phyloP scores from a whole-genome alignment of 768 basidiomycete species.

The Phaeotremella skinneri region DNA sequence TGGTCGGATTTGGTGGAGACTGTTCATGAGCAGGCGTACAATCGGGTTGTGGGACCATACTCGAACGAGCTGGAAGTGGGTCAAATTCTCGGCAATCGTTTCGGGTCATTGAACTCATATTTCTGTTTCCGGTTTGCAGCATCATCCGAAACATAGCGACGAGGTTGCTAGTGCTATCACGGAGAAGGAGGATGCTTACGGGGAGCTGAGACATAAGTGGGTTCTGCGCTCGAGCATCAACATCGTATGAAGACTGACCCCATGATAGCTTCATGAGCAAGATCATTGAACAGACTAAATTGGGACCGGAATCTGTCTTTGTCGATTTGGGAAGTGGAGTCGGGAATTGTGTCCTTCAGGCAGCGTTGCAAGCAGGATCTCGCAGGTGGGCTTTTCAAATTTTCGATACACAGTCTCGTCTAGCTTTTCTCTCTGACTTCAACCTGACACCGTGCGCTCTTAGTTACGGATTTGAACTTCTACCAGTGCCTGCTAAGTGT shows the following conservation, averaged over 20 bases:
- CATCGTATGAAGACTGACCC: constrained; percentile 8
- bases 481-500: constrained; percentile 74
- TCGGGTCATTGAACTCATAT: neutral
- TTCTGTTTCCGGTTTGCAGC: constrained; percentile 48
- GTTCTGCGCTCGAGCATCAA: constrained; percentile 3
- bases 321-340: constrained; percentile 84
- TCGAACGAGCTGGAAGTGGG: constrained; percentile 77
- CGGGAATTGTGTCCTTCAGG: constrained; percentile 78
- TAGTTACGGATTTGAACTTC: constrained; percentile 76
- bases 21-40: constrained; percentile 76
- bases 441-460: constrained; percentile 30
- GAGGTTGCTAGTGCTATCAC: constrained; percentile 52
- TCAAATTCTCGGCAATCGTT: constrained; percentile 45
- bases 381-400: constrained; percentile 19
- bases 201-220: constrained; percentile 48
- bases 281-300: constrained; percentile 60
- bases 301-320: constrained; percentile 66
- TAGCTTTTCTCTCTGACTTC: neutral
- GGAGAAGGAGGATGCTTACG: constrained; percentile 47
- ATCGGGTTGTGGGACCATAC: constrained; percentile 86
- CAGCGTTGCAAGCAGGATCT: constrained; percentile 63
- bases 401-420: neutral
- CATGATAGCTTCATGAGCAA: constrained; percentile 59
- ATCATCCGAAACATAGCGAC: constrained; percentile 91
- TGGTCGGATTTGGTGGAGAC: constrained; percentile 46